Conservation (phyloP, 2,329 filamentous ascomycete genomes). For the Colletotrichum cordylinicola region DNA sequence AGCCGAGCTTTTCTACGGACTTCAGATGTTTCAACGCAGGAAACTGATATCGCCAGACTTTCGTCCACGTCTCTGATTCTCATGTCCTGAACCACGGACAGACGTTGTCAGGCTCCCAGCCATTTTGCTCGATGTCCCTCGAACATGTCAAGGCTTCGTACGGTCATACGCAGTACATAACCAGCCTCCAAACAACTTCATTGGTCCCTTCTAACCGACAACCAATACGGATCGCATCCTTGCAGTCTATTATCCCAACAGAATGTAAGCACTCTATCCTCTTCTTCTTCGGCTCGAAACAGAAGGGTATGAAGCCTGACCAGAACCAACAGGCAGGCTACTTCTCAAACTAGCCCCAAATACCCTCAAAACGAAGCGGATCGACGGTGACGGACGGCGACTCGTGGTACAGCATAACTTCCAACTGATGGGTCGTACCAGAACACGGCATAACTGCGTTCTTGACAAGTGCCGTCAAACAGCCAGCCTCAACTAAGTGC, state of each 20-base stretch:
- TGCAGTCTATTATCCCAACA: neutral
- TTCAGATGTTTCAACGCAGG: fast-evolving
- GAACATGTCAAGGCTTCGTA: no score
- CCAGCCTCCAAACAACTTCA: fast-evolving
- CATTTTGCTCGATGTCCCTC: no score
- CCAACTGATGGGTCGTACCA: neutral
- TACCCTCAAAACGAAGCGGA: neutral
- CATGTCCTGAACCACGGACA: neutral
- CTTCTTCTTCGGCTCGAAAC: neutral
- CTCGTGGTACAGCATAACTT: neutral
- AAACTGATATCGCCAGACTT: neutral
- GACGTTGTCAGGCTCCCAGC: neutral
- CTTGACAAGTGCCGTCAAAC: neutral
- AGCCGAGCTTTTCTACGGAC: neutral
- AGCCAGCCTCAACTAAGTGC: neutral
- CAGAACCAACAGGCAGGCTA: neutral
- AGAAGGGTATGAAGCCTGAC: neutral
- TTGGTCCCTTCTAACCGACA: fast-evolving
- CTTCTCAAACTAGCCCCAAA: neutral
- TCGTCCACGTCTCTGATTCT: fast-evolving
- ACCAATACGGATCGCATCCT: neutral
- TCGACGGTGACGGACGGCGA: neutral
- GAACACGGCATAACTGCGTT: neutral
- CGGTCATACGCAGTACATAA: neutral
- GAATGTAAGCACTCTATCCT: fast-evolving